phyloP scores from a whole-genome alignment of 345 rosid genomes.

The Boechera retrofracta region DNA sequence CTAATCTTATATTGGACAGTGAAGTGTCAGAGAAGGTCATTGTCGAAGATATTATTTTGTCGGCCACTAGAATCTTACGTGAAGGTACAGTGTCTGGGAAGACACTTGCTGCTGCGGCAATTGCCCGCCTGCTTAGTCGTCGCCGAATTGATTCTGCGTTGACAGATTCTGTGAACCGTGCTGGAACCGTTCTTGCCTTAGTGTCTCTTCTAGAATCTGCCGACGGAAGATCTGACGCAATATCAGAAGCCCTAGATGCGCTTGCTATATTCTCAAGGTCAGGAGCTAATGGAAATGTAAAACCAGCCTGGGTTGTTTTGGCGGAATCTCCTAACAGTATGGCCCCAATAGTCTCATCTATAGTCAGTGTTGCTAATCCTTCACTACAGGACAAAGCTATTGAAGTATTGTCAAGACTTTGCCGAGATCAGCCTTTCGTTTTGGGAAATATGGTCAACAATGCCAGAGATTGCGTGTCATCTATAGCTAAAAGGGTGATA shows the following conservation, averaged over 20 bases:
- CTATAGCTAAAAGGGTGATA: conserved; percentile 79
- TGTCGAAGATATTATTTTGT: conserved; percentile 83
- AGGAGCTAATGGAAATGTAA: conserved; percentile 60
- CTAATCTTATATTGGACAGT: conserved; percentile 90
- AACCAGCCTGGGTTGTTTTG: conserved; percentile 96
- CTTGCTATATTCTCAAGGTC: conserved; percentile 91
- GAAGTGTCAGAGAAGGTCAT: conserved; percentile 79
- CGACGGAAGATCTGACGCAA: conserved; percentile 65
- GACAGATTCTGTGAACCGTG: conserved; percentile 86
- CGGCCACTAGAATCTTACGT: conserved; percentile 88
- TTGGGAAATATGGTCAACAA: conserved; percentile 74
- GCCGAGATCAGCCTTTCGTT: conserved; percentile 78
- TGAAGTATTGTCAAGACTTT: conserved; percentile 87
- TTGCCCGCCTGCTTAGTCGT: conserved; percentile 82
- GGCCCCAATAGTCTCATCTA: conserved; percentile 80
- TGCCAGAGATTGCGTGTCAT: conserved; percentile 70
- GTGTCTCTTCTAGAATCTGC: conserved; percentile 91
- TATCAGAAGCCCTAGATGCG: conserved; percentile 88
- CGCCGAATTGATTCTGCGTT: conserved; percentile 67
- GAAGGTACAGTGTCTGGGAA: conserved; percentile 92
- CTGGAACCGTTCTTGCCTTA: conserved; percentile 92
- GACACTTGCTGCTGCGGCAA: conserved; percentile 97
- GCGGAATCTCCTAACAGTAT: conserved; percentile 79
- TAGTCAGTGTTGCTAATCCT: conserved; percentile 69
- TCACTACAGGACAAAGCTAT: conserved; percentile 93